Percentiles rank a stretch among this genome's conserved stretches.
Conservation (phyloP, 108 stramenopile genomes). For the Nitzschia inconspicua region DNA sequence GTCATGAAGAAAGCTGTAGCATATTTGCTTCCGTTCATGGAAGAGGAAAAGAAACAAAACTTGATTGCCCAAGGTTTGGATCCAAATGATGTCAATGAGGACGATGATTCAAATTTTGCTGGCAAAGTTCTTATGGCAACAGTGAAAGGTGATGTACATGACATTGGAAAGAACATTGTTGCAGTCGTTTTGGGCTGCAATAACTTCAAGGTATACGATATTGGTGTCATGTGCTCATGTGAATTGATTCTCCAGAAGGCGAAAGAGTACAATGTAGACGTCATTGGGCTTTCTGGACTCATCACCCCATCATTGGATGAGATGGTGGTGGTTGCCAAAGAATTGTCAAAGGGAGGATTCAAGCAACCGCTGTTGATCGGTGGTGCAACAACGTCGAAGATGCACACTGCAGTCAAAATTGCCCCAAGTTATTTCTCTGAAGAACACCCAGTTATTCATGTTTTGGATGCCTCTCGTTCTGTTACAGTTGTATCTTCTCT, state of each 20-base stretch:
- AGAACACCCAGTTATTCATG: conserved; percentile 98
- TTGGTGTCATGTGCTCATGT: conserved; percentile 98
- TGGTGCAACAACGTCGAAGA: conserved; percentile 98
- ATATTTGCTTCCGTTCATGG: conserved; percentile 98
- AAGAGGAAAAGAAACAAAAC: conserved; percentile 92
- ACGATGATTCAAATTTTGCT: conserved; percentile 88
- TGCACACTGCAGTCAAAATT: conserved; percentile 99
- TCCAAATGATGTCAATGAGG: conserved; percentile 70
- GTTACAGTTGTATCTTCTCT: conserved; percentile 96
- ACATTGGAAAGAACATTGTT: conserved; percentile 99
- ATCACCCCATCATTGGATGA: conserved; percentile 99
- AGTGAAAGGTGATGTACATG: conserved; percentile 99
- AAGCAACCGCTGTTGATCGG: conserved; percentile 97
- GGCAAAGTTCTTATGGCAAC: conserved; percentile 99
- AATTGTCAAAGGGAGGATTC: conserved; percentile 93
- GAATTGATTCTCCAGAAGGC: conserved; percentile 95
- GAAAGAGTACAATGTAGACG: conserved; percentile 92
- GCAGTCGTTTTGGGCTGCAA: conserved; percentile 99
- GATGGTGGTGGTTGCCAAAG: conserved; percentile 99
- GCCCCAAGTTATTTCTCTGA: conserved; percentile 90
- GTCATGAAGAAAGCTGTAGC: conserved; percentile 99
- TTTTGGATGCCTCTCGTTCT: conserved; percentile 96
- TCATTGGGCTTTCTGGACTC: conserved; percentile 97
- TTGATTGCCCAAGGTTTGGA: conserved; percentile 86
- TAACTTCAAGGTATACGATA: conserved; percentile 99